Evolutionary conservation across 768 basidiomycete genomes (phyloP), one percentile per base, ranked within the genome.

Genomic region (Serendipita sp.): DNA sequence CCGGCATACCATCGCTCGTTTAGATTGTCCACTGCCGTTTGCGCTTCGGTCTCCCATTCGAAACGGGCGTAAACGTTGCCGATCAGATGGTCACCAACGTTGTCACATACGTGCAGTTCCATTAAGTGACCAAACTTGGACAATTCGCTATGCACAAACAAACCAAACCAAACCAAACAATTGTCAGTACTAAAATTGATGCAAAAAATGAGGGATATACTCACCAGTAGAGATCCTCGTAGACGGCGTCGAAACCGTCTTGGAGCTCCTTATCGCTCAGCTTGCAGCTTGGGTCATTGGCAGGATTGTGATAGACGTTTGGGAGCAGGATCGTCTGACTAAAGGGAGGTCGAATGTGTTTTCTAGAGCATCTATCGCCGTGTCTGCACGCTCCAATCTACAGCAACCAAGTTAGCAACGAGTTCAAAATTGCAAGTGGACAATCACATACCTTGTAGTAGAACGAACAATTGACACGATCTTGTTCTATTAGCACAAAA

Each of bases 1-100:
- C 94, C 93, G 69, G 92, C 92, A 79, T 97, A 99, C 96, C 96
- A 99, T 36, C 95, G 83, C 70, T 95, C 88, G 70, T 98, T 97
- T 68, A 97, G 77, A 65, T 82, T 89, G 69, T 95, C 91, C 3
- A 97, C 91, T 2, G 95, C 95, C 34, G 85, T 78, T 70, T 92
- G 88, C 6, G 95, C 95, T 72, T 99, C 95, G 0, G 93, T 93
- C 75, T 99, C 95, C 93, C 92, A 96, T 71, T 99, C 95, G 71
- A 90, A 99, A 27, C 95, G 84, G 3, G 94, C 95, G 72, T 99
- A 99, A 1, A 99, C 95, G 69, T 97, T 96, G 27, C 94, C 94
- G 70, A 95, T 91, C 29, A 98, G 79, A 72, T 99, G 95, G 72
- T 98, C 96, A n/a, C 96, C 96, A 37, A 99, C 94, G 71, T 99